These are phyloP conservation scores for Adansonia digitata DNA, from an alignment of 345 rosid species.

Conservation along the genomic window DNA sequence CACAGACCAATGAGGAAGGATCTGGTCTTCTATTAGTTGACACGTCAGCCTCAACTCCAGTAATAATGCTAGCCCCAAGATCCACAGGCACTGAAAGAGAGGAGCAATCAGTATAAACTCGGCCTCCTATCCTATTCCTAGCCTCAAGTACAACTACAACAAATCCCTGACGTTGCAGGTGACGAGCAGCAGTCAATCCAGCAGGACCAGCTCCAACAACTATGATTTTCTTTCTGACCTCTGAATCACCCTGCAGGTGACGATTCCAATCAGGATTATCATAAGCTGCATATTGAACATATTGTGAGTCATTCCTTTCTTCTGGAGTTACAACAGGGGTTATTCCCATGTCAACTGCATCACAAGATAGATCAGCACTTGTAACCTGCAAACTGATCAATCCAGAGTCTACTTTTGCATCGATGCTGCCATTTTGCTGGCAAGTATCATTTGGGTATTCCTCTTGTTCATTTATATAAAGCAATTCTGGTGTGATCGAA, in stretches of 20 bases:
- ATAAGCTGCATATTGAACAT: slow-evolving; percentile 38
- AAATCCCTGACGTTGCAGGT: slow-evolving; percentile 93
- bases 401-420: slow-evolving; percentile 25
- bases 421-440: slow-evolving; percentile 22
- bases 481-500: slow-evolving; percentile 31
- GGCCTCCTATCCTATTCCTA: slow-evolving; percentile 92
- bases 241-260: slow-evolving; percentile 33
- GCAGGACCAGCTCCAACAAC: slow-evolving; percentile 99
- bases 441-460: slow-evolving; percentile 29
- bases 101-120: slow-evolving; percentile 84
- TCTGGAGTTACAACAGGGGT: slow-evolving; percentile 30
- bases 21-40: slow-evolving; percentile 98
- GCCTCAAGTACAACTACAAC: slow-evolving; percentile 87
- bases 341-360: slow-evolving; percentile 21
- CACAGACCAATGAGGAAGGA: slow-evolving; percentile 91
- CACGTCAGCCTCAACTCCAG: slow-evolving; percentile 98
- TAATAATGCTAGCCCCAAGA: slow-evolving; percentile 99
- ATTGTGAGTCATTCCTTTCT: slow-evolving; percentile 26
- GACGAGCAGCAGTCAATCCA: slow-evolving; percentile 96
- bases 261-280: slow-evolving; percentile 25
- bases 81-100: slow-evolving; percentile 99
- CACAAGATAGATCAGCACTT: slow-evolving; percentile 23
- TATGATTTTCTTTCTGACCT: slow-evolving; percentile 57
- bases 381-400: slow-evolving; percentile 30
- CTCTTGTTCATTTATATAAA: slow-evolving; percentile 26